Conservation (phyloP, 176 grass and related monocot species). For the Oryza glumipatula region DNA sequence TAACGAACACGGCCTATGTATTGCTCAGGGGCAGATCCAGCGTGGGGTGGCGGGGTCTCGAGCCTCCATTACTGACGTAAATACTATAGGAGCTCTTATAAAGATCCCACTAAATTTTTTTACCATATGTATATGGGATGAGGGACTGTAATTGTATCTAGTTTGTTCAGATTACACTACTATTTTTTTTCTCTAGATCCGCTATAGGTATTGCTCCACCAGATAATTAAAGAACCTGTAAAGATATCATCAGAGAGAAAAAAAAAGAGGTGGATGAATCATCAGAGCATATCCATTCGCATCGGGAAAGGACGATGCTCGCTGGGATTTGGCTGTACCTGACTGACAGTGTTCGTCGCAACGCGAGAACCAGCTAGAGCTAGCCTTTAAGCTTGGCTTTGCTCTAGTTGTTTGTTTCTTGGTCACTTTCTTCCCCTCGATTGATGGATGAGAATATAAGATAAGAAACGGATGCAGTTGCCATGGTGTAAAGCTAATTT, state of each 20-base stretch:
- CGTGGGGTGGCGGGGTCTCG: too few species aligned
- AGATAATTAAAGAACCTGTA: not conserved
- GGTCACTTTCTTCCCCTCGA: not conserved
- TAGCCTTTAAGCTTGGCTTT: not conserved
- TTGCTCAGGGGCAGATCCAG: not conserved
- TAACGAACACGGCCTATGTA: too few species aligned
- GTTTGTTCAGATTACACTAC: too few species aligned
- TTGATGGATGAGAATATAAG: not conserved
- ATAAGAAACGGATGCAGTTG: not conserved
- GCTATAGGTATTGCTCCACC: not conserved
- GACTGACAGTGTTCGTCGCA: too few species aligned
- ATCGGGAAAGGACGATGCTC: not conserved
- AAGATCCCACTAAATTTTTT: too few species aligned
- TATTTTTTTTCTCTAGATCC: too few species aligned
- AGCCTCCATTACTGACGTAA: too few species aligned
- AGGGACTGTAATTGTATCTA: too few species aligned
- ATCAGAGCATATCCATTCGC: constrained; percentile 40
- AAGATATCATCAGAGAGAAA: not conserved
- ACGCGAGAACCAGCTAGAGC: too few species aligned
- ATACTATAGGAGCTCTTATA: too few species aligned
- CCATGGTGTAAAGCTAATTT: constrained; percentile 25
- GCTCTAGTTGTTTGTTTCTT: not conserved
- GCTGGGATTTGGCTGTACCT: not conserved
- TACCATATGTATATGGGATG: too few species aligned
- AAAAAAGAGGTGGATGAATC: constrained; percentile 19